These are phyloP conservation scores for Nyctanthes arbortristis DNA, from an alignment of 257 asterid species.

Conservation along the genomic window DNA sequence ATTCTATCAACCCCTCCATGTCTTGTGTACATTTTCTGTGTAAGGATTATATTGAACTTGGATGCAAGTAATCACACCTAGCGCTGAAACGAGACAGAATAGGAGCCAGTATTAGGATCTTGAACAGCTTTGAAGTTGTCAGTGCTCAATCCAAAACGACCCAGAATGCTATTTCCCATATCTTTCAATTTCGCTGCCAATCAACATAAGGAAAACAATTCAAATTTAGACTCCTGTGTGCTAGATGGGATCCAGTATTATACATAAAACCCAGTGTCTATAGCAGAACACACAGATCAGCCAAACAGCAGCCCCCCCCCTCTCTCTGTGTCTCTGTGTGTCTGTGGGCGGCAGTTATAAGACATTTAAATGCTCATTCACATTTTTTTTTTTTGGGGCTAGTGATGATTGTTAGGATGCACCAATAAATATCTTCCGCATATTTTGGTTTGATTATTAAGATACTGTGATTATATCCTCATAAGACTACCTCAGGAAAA, in stretches of 20 bases:
- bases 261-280: too few species aligned
- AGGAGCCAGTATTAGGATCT: constrained; percentile 91
- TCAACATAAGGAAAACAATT: background rate
- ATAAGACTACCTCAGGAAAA: background rate
- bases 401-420: too few species aligned
- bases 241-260: too few species aligned
- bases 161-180: constrained; percentile 83
- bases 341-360: too few species aligned
- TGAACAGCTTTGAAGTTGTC: constrained; percentile 90
- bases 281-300: too few species aligned
- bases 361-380: too few species aligned
- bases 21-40: background rate
- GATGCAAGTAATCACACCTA: constrained; percentile 30
- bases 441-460: background rate
- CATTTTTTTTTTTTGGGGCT: too few species aligned
- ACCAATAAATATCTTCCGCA: background rate
- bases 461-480: background rate
- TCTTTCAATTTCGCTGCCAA: constrained; percentile 83
- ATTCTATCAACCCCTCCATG: background rate
- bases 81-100: constrained; percentile 70
- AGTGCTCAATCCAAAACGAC: constrained; percentile 85
- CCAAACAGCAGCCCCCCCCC: too few species aligned
- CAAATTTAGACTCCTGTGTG: too few species aligned
- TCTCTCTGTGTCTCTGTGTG: too few species aligned
- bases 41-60: background rate